A percentile compares a stretch with the other conserved stretches of the same genome.
These are phyloP conservation scores for Symbiodinium natans DNA, from an alignment of 73 alveolate species.

Conservation along the genomic window DNA sequence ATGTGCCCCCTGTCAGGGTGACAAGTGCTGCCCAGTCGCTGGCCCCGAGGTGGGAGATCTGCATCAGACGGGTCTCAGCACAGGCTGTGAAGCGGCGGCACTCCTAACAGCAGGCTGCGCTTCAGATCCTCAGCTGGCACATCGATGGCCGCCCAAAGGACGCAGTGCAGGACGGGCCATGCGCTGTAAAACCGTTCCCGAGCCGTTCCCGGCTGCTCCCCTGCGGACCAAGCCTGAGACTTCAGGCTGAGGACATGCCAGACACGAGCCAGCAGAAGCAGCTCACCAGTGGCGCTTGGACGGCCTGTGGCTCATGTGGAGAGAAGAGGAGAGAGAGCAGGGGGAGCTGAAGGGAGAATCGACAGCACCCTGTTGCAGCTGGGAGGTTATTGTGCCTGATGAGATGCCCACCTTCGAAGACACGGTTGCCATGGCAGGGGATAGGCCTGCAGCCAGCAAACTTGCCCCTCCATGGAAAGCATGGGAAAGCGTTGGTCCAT, in stretches of 20 bases:
- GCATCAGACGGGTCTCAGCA: background rate
- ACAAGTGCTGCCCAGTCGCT: constrained; percentile 56
- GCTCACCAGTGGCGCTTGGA: background rate
- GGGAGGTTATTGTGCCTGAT: background rate
- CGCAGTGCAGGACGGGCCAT: background rate
- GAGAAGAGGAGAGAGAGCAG: no score
- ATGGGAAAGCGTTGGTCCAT: background rate
- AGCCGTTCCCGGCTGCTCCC: background rate
- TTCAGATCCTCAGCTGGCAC: constrained; percentile 81
- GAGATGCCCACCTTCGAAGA: background rate
- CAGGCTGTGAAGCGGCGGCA: background rate
- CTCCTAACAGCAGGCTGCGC: background rate
- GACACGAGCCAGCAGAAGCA: background rate
- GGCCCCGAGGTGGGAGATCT: constrained; percentile 47
- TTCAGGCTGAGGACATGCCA: background rate
- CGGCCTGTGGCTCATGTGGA: background rate
- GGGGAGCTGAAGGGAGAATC: no score
- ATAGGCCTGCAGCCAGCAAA: background rate
- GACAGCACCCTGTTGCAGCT: background rate
- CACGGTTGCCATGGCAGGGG: background rate
- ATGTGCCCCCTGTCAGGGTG: constrained; percentile 11
- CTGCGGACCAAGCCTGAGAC: no score
- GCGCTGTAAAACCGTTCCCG: background rate
- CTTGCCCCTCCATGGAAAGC: background rate
- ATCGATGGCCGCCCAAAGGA: constrained; percentile 57